Evolutionary conservation across 441 rosid species (phyloP).

Genomic region (Croton laevigatus): DNA sequence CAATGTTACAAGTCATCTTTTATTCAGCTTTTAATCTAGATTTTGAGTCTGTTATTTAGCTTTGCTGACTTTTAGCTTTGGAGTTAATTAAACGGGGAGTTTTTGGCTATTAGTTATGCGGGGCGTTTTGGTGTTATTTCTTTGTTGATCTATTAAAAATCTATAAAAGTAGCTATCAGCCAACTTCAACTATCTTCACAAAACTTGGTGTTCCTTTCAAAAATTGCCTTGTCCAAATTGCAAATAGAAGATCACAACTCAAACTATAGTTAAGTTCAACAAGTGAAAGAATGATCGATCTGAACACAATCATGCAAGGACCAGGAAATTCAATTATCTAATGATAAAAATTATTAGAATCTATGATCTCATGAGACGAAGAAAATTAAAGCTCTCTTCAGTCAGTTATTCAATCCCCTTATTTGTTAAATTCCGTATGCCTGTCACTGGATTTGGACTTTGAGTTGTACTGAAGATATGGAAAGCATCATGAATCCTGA

Average conservation of each 20-base stretch:
- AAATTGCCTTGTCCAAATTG: slow-evolving; percentile 41
- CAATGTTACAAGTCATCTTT: no score
- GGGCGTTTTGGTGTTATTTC: no score
- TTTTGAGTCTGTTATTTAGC: no score
- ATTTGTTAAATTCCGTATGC: slow-evolving; percentile 31
- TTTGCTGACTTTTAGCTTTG: no score
- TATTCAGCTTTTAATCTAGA: no score
- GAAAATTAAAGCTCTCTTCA: background rate
- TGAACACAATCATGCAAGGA: slow-evolving; percentile 5
- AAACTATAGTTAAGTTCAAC: slow-evolving; percentile 1
- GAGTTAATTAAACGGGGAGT: no score
- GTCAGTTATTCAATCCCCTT: slow-evolving; percentile 50
- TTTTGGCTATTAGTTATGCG: no score
- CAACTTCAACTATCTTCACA: slow-evolving; percentile 97
- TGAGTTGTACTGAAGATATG: slow-evolving; percentile 46
- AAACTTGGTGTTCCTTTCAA: slow-evolving; percentile 60
- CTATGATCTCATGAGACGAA: background rate
- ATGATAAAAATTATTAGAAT: slow-evolving; percentile 1
- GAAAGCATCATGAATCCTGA: slow-evolving; percentile 42
- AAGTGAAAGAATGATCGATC: background rate
- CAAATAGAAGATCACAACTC: slow-evolving; percentile 1
- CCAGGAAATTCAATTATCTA: background rate
- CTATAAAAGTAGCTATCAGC: no score
- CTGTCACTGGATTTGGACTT: slow-evolving; percentile 43
- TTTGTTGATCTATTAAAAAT: no score